Percentiles rank a stretch among this genome's conserved stretches.
Evolutionary conservation across 2,329 filamentous ascomycete genomes (phyloP).

Genomic region (Diplodia sapinea): DNA sequence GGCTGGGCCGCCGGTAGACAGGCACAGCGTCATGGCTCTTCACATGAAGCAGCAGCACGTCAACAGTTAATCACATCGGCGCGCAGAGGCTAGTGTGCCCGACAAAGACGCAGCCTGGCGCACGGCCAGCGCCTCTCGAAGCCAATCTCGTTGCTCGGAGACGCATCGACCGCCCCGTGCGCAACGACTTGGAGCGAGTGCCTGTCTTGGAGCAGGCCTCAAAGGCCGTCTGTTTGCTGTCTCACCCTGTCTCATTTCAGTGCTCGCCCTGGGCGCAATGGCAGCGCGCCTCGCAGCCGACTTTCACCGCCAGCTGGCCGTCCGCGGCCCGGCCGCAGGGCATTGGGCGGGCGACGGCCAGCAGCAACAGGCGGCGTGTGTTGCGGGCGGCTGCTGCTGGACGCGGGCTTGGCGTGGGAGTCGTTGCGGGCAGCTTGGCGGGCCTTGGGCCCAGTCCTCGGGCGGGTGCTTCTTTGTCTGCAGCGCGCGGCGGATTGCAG

Average conservation of each 20-base stretch:
- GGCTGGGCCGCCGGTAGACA: neutral
- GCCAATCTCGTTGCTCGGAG: conserved; percentile 23
- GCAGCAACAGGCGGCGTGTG: neutral
- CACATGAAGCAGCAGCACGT: conserved; percentile 21
- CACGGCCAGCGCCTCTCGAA: conserved; percentile 25
- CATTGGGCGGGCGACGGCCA: neutral
- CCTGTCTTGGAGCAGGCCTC: conserved; percentile 20
- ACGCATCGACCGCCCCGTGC: conserved; percentile 22
- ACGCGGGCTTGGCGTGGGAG: conserved; percentile 1
- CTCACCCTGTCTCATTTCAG: conserved; percentile 27
- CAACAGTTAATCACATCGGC: conserved; percentile 11
- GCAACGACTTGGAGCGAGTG: conserved; percentile 10
- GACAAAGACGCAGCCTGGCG: conserved; percentile 16
- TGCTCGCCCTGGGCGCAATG: conserved; percentile 8
- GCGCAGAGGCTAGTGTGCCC: conserved; percentile 2
- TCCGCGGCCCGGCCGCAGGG: neutral
- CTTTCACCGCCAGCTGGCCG: neutral
- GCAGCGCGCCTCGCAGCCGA: neutral
- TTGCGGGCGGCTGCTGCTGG: neutral
- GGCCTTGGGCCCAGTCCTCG: conserved; percentile 17
- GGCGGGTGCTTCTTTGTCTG: conserved; percentile 8
- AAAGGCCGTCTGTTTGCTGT: conserved; percentile 23
- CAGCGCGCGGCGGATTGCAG: conserved; percentile 7
- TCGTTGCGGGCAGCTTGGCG: conserved; percentile 17
- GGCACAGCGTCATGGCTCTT: neutral